Conservation (phyloP, 1,139 yeast species). For the Saccharomyces hybrid region DNA sequence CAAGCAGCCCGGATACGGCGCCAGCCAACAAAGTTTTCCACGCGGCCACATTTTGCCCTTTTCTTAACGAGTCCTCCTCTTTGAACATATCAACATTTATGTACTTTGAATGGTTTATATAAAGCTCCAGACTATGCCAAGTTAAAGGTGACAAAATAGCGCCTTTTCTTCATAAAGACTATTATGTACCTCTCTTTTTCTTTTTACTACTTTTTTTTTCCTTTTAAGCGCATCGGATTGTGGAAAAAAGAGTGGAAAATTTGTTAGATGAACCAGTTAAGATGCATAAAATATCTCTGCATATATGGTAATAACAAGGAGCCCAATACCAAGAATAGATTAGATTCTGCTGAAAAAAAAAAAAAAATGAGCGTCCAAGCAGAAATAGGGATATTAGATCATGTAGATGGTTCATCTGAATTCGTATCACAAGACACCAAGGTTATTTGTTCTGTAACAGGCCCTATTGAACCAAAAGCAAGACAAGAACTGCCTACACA, state of each 20-base stretch:
- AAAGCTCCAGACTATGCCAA: background rate
- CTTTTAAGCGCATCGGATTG: background rate
- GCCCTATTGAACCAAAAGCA: slow-evolving; percentile 81
- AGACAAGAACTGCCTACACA: slow-evolving; percentile 80
- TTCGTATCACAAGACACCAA: slow-evolving; percentile 45
- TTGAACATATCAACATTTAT: slow-evolving; percentile 11
- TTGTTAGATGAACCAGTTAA: background rate
- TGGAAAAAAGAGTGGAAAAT: background rate
- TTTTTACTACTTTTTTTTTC: slow-evolving; percentile 3
- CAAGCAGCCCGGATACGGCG: slow-evolving; percentile 60
- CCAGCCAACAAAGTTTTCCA: slow-evolving; percentile 54
- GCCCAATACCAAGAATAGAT: background rate
- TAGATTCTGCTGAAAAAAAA: background rate
- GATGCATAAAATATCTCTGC: background rate
- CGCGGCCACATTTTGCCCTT: slow-evolving; percentile 44
- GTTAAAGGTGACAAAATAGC: background rate
- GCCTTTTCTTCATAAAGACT: background rate
- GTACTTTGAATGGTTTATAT: background rate
- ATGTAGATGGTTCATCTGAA: slow-evolving; percentile 78
- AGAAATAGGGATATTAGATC: slow-evolving; percentile 35
- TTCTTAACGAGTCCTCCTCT: slow-evolving; percentile 42
- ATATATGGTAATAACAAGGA: background rate
- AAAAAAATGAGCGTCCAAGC: slow-evolving; percentile 12
- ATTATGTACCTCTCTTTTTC: background rate
- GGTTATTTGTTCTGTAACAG: slow-evolving; percentile 71